Evolutionary conservation across 495 filamentous ascomycete genomes (phyloP).

Genomic region (Penicillium riverlandense): DNA sequence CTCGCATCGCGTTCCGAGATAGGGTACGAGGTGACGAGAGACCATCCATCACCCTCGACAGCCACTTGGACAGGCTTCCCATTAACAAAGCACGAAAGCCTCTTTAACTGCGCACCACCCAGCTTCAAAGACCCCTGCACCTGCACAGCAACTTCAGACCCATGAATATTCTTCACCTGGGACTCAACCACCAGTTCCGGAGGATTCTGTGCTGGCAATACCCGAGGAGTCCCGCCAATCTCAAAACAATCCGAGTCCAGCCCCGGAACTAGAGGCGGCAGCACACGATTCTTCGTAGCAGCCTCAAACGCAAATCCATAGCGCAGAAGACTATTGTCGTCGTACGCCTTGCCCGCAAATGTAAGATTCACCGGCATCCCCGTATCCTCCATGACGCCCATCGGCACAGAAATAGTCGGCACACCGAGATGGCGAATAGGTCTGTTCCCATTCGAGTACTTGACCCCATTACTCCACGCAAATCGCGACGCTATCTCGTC

Average conservation of each 20-base stretch:
- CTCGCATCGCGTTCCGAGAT: slow-evolving; percentile 16
- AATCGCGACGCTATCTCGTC: slow-evolving; percentile 16
- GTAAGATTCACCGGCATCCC: slow-evolving; percentile 30
- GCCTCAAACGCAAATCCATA: slow-evolving; percentile 28
- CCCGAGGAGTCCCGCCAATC: background rate
- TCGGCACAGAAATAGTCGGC: slow-evolving; percentile 29
- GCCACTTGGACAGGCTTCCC: slow-evolving; percentile 14
- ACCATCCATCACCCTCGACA: slow-evolving; percentile 12
- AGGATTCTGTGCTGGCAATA: background rate
- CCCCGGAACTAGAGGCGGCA: slow-evolving; percentile 15
- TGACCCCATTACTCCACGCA: slow-evolving; percentile 29
- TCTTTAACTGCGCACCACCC: slow-evolving; percentile 1
- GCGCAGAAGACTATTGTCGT: slow-evolving; percentile 19
- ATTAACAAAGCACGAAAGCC: slow-evolving; percentile 19
- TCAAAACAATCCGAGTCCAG: slow-evolving; percentile 21
- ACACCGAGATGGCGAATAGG: slow-evolving; percentile 29
- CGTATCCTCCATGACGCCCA: slow-evolving; percentile 31
- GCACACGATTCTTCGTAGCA: slow-evolving; percentile 15
- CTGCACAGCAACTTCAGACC: slow-evolving; percentile 11
- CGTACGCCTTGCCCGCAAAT: slow-evolving; percentile 28
- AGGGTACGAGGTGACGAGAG: slow-evolving; percentile 12
- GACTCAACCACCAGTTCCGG: slow-evolving; percentile 11
- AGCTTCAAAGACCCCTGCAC: slow-evolving; percentile 9
- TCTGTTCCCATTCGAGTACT: slow-evolving; percentile 29
- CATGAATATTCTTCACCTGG: slow-evolving; percentile 13